A percentile compares a stretch with the other conserved stretches of the same genome.
phyloP scores from a whole-genome alignment of 1,284 basidiomycete species.

The Ceratobasidium theobromae region DNA sequence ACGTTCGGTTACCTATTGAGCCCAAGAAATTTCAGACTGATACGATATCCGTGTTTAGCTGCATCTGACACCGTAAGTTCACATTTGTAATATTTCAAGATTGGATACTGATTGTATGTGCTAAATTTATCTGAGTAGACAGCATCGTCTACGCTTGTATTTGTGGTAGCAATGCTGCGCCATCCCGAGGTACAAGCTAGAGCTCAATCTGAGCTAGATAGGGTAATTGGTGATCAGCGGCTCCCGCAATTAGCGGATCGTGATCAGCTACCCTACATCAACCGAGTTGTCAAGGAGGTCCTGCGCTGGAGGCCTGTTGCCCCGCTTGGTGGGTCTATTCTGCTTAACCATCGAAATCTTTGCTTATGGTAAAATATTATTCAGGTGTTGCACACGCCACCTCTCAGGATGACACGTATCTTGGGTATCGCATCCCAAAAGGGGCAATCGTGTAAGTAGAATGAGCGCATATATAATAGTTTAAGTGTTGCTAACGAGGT shows the following conservation, averaged over 20 bases:
- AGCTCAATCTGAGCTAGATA: constrained; percentile 43
- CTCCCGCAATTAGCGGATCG: constrained; percentile 42
- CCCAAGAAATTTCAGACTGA: no score
- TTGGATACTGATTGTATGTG: background rate
- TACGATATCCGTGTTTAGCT: background rate
- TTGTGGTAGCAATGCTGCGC: constrained; percentile 40
- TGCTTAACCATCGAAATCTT: background rate
- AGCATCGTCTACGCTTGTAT: constrained; percentile 37
- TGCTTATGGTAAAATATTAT: background rate
- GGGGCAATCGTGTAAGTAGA: constrained; percentile 32
- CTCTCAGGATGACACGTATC: constrained; percentile 33
- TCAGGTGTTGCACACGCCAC: constrained; percentile 12
- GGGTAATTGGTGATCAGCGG: constrained; percentile 39
- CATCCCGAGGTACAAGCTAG: constrained; percentile 39
- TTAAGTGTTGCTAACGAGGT: background rate
- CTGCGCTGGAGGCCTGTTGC: constrained; percentile 42
- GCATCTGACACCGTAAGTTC: background rate
- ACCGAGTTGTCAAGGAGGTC: constrained; percentile 42
- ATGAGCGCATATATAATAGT: constrained; percentile 3
- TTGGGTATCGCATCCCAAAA: constrained; percentile 33
- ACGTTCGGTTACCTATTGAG: background rate
- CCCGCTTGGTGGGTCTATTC: constrained; percentile 33
- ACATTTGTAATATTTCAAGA: background rate
- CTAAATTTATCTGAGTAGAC: constrained; percentile 33
- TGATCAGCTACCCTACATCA: constrained; percentile 40